Conservation (phyloP, 257 asterid genomes). For the Ehretia macrophylla region DNA sequence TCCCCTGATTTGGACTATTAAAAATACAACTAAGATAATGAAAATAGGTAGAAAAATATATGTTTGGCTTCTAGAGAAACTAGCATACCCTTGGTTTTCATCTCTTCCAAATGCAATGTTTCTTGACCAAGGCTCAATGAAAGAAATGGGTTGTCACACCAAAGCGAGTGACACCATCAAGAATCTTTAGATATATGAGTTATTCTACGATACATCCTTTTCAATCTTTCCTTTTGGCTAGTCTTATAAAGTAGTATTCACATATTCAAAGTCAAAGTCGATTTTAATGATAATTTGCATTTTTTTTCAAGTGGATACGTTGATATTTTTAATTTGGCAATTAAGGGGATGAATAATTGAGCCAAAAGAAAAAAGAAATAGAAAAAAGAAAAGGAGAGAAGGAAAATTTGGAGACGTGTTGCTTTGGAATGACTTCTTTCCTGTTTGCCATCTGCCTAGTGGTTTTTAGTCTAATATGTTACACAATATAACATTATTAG, state of each 20-base stretch:
- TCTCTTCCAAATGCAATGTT: too few species aligned
- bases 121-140: too few species aligned
- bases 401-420: neutral
- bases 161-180: neutral
- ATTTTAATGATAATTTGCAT: too few species aligned
- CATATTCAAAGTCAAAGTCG: neutral
- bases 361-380: neutral
- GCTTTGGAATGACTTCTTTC: neutral
- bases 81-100: too few species aligned
- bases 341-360: neutral
- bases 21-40: too few species aligned
- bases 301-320: neutral
- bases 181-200: slow-evolving; percentile 1
- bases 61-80: too few species aligned
- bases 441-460: neutral
- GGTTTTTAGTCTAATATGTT: neutral
- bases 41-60: too few species aligned
- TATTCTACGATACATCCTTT: neutral
- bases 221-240: slow-evolving; percentile 1
- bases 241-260: neutral
- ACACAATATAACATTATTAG: too few species aligned
- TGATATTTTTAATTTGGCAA: too few species aligned
- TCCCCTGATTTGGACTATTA: too few species aligned
- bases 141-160: too few species aligned
- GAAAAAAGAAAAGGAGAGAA: neutral